Conservation (phyloP, 805 yeast genomes). For the Clavispora vitiphila region DNA sequence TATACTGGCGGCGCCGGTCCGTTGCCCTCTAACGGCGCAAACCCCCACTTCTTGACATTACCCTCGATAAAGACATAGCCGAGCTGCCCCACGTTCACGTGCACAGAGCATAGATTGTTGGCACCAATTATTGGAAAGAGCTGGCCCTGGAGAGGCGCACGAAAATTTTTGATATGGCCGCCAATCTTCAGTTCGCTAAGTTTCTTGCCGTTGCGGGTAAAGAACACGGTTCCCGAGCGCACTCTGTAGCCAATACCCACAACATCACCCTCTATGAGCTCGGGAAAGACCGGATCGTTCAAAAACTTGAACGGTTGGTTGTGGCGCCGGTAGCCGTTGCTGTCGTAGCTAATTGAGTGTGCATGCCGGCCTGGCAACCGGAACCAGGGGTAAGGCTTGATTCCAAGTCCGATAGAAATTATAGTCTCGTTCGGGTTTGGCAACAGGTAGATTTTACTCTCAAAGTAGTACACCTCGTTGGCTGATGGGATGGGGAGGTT, state of each 20-base stretch:
- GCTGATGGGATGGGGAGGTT: conserved; percentile 80
- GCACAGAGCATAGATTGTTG: conserved; percentile 72
- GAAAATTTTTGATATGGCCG: conserved; percentile 72
- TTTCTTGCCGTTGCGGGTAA: conserved; percentile 92
- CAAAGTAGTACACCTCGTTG: conserved; percentile 86
- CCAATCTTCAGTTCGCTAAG: conserved; percentile 76
- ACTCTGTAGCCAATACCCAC: conserved; percentile 88
- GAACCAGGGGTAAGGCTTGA: conserved; percentile 90
- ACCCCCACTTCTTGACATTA: conserved; percentile 92
- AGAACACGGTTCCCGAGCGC: conserved; percentile 79
- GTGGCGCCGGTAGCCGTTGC: conserved; percentile 72
- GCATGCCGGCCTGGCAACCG: conserved; percentile 89
- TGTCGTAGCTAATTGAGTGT: conserved; percentile 82
- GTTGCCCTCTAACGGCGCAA: conserved; percentile 83
- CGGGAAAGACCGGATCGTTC: conserved; percentile 52
- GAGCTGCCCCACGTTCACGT: conserved; percentile 82
- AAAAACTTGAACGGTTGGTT: conserved; percentile 64
- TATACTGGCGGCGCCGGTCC: conserved; percentile 94
- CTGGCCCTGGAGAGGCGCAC: conserved; percentile 40
- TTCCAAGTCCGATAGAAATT: conserved; percentile 73
- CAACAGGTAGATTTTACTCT: conserved; percentile 72
- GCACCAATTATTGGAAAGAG: conserved; percentile 90
- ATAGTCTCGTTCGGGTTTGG: conserved; percentile 50
- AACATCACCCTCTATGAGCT: conserved; percentile 76
- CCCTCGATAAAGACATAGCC: conserved; percentile 91